These are phyloP conservation scores for Didymella pomorum DNA, from an alignment of 2,329 filamentous ascomycete species.

Conservation along the genomic window DNA sequence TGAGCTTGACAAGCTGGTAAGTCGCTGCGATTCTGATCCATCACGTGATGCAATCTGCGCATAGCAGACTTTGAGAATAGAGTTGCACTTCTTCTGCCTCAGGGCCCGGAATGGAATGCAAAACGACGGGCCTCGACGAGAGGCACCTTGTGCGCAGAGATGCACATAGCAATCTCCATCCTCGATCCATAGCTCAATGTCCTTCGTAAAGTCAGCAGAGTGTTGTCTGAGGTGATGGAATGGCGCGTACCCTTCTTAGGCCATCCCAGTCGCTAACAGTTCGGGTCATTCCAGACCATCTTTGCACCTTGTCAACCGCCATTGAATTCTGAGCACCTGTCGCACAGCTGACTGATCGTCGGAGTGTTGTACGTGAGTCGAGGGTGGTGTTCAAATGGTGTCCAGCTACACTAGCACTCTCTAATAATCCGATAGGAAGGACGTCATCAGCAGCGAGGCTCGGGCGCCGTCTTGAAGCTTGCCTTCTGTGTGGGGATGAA, in stretches of 20 bases:
- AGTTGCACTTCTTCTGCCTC: conserved; percentile 65
- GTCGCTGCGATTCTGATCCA: conserved; percentile 13
- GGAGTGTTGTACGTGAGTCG: conserved; percentile 9
- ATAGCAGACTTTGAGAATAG: conserved; percentile 63
- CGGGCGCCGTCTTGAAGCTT: conserved; percentile 15
- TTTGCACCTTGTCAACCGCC: conserved; percentile 36
- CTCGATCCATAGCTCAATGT: conserved; percentile 73
- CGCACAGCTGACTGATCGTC: conserved; percentile 32
- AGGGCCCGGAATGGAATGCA: conserved; percentile 68
- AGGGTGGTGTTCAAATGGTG: not conserved
- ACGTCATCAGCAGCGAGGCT: conserved; percentile 14
- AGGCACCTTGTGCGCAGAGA: conserved; percentile 71
- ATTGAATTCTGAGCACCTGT: conserved; percentile 30
- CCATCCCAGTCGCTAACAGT: conserved; percentile 55
- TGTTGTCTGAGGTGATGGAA: conserved; percentile 3
- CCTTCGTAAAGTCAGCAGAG: conserved; percentile 57
- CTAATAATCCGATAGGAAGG: conserved; percentile 5
- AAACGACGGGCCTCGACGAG: conserved; percentile 72
- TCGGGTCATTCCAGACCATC: conserved; percentile 47
- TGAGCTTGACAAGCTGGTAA: conserved; percentile 31
- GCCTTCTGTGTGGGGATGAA: conserved; percentile 15
- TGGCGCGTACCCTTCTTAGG: conserved; percentile 53
- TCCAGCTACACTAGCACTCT: conserved; percentile 4
- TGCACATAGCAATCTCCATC: conserved; percentile 75
- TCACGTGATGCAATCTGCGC: conserved; percentile 40